Conservation (phyloP, 306 rosid species). For the Citrullus colocynthis region DNA sequence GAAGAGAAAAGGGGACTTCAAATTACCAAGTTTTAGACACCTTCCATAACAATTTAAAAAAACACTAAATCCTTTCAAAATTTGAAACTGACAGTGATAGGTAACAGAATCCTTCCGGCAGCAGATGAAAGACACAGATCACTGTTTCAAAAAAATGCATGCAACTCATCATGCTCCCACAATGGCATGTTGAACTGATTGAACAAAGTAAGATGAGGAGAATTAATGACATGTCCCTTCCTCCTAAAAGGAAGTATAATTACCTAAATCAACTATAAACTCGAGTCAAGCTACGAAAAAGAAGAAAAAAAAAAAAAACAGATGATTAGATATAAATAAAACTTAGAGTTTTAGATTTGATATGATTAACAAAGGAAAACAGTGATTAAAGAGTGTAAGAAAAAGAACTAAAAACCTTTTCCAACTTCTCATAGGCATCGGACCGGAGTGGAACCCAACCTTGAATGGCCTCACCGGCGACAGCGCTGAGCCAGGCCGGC, state of each 20-base stretch:
- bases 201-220: background rate
- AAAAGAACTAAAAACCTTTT: constrained; percentile 37
- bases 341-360: background rate
- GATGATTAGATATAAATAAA: background rate
- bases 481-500: constrained; percentile 96
- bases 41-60: background rate
- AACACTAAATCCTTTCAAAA: background rate
- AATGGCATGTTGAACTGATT: background rate
- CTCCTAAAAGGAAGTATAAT: background rate
- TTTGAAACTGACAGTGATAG: background rate
- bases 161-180: background rate
- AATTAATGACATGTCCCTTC: background rate
- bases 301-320: background rate
- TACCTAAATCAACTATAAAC: background rate
- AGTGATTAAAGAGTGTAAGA: background rate
- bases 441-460: constrained; percentile 91
- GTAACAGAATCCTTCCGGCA: background rate
- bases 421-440: constrained; percentile 85
- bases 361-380: background rate
- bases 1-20: background rate
- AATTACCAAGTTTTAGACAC: background rate
- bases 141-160: background rate
- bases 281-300: background rate
- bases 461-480: constrained; percentile 88
- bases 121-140: background rate